Evolutionary conservation across 2,329 filamentous ascomycete genomes (phyloP), one percentile per base, ranked within the genome.

Genomic region (Aspergillus versicolor): DNA sequence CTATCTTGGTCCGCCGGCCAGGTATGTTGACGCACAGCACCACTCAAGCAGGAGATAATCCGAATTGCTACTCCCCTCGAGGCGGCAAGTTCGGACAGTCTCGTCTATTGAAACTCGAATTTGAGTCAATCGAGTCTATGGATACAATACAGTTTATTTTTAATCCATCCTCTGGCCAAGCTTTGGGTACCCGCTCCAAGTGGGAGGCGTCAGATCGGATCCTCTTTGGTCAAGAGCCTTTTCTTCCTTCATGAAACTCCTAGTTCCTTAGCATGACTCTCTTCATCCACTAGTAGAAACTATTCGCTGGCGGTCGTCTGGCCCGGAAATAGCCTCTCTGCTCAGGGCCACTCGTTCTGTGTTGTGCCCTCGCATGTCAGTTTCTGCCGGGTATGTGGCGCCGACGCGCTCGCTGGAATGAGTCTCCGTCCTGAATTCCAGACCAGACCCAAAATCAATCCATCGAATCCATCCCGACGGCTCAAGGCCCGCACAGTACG

Each of bases 171-270:
- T 12, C 38, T 32, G 19, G 37, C 52, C 52, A 48, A 54, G 44
- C 45, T 49, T 54, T 54, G 37, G 3, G 21, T 12, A 30, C 32
- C 41, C 43, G 43, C 43, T 32, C 32, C 42, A 30, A 38, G 41
- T 38, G 45, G 15, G n/a, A 24, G 30, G 9, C 45, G n/a, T 42
- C 38, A 22, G 42, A 37, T 40, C 50, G 30, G 50, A 52, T 52
- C 37, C 19, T 27, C 27, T 4, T 11, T 30, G 42, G 42, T 42
- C 17, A 41, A 37, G 49, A 52, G 49, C 12, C 37, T 42, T 42
- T 52, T 42, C 43, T 47, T 47, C 43, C 30, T 41, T 38, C 21
- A 9, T 48, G 52, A 54, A 54, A 54, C 52, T 37, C 12, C 44
- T 48, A 54, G 17, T 34, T 22, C 19, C 17, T 22, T 43, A 50